Base-by-base conservation (phyloP, 2,329 filamentous ascomycete genomes). In the Colletotrichum karsti region DNA sequence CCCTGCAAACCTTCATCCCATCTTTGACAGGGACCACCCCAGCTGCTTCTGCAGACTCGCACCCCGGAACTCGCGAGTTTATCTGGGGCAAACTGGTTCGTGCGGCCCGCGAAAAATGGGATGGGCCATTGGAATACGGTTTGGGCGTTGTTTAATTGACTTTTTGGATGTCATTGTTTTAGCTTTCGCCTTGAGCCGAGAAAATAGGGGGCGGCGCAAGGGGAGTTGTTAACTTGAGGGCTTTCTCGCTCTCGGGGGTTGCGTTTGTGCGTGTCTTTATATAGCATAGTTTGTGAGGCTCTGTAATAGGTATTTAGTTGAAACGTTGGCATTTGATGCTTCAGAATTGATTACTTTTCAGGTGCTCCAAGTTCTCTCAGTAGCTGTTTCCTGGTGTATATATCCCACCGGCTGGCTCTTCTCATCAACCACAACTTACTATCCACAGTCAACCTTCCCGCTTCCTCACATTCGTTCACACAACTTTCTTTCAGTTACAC, bases 1-100 rank as follows among this genome's bases (percentile, higher is more conserved):
- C 57, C 51, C 51, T 63, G 59, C 13, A 57, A 63, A 63, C 59
- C 13, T 41, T 57, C 58, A 18, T 51, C 42, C 42, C 63, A 53
- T 62, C 33, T 57, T 10, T 2, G 54, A 22, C 64, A 64, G 48
- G 64, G 64, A 22, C 26, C 13, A 58, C n/a, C 63, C 63, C 33
- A 1, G 57, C 48, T 35, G 2, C 5, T 35, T 35, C 10, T n/a
- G 33, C 33, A 3, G 33, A 5, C 1, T 13, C 10, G 33, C 10
- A 35, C 33, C 12, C 12, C 3, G 6, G n/a, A n/a, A n/a, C n/a
- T n/a, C n/a, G n/a, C n/a, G n/a, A n/a, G n/a, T n/a, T n/a, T 35
- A 35, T 13, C 20, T 46, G 7, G 18, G 12, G 54, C 15, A 44
- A n/a, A 9, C 7, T 28, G 20, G 54, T 22, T 35, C 18, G 39